Percentiles rank a stretch among this genome's conserved stretches.
phyloP scores from a whole-genome alignment of 106 monocot species.

The Dioscorea alata region DNA sequence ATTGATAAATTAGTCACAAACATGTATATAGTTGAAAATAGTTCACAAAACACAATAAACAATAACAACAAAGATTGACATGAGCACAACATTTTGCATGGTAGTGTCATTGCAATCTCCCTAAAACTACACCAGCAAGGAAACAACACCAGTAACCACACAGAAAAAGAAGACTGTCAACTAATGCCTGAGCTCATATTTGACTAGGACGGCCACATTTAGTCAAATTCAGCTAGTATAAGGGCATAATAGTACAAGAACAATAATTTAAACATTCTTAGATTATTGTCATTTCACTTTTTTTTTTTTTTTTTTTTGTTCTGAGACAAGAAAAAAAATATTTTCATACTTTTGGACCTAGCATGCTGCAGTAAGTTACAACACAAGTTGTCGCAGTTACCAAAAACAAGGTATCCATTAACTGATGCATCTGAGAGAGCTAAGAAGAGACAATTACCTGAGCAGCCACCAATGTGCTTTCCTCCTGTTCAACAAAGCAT shows the following conservation, averaged over 20 bases:
- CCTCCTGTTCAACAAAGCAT: slow-evolving; percentile 50
- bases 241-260: neutral
- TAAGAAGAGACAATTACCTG: slow-evolving; percentile 48
- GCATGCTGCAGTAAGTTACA: neutral
- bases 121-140: neutral
- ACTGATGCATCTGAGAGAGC: neutral
- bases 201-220: too few species aligned
- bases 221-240: neutral
- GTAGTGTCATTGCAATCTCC: too few species aligned
- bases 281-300: neutral
- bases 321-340: neutral
- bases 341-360: neutral
- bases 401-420: neutral
- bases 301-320: too few species aligned
- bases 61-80: neutral
- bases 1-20: neutral
- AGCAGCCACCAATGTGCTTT: slow-evolving; percentile 93
- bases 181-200: neutral
- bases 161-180: neutral
- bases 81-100: neutral
- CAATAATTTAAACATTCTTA: neutral
- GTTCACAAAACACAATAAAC: neutral
- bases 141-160: neutral
- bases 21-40: neutral
- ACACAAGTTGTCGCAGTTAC: neutral